These are phyloP conservation scores for Avena insularis DNA, from an alignment of 176 grass and related monocot genomes.

Conservation along the genomic window DNA sequence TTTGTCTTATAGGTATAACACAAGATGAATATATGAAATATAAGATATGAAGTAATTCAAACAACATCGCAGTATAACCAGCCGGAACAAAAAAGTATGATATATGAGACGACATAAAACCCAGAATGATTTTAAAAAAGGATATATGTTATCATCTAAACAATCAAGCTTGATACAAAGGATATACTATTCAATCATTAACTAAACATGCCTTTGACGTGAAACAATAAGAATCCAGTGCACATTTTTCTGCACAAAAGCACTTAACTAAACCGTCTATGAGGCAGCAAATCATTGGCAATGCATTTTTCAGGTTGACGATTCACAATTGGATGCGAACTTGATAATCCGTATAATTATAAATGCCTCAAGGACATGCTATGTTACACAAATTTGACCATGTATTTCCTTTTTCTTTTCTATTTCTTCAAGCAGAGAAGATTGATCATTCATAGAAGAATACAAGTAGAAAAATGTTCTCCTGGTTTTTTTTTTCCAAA, in stretches of 20 bases:
- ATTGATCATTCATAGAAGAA: conserved; percentile 6
- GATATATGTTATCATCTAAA: neutral
- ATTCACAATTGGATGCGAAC: conserved; percentile 22
- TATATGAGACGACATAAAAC: neutral
- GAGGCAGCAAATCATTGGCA: conserved; percentile 6
- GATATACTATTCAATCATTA: neutral
- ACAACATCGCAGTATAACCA: conserved; percentile 8
- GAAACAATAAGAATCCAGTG: conserved; percentile 6
- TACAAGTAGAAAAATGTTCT: conserved; percentile 8
- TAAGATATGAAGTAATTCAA: conserved; percentile 25
- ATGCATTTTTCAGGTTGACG: conserved; percentile 1
- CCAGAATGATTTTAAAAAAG: neutral
- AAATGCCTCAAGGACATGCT: conserved; percentile 4
- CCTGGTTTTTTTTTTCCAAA: neutral
- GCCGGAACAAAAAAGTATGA: neutral
- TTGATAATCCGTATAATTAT: neutral
- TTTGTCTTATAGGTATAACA: neutral
- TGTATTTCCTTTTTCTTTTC: neutral
- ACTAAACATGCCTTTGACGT: conserved; percentile 19
- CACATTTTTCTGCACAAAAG: conserved; percentile 17
- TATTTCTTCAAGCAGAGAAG: conserved; percentile 4
- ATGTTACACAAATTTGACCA: neutral
- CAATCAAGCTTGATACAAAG: conserved; percentile 3
- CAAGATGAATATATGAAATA: conserved; percentile 6
- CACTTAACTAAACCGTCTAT: neutral